Percentiles rank a stretch among this genome's conserved stretches.
Evolutionary conservation across 2,329 filamentous ascomycete genomes (phyloP).

Genomic region (Hymenotorrendiella dingleyae): DNA sequence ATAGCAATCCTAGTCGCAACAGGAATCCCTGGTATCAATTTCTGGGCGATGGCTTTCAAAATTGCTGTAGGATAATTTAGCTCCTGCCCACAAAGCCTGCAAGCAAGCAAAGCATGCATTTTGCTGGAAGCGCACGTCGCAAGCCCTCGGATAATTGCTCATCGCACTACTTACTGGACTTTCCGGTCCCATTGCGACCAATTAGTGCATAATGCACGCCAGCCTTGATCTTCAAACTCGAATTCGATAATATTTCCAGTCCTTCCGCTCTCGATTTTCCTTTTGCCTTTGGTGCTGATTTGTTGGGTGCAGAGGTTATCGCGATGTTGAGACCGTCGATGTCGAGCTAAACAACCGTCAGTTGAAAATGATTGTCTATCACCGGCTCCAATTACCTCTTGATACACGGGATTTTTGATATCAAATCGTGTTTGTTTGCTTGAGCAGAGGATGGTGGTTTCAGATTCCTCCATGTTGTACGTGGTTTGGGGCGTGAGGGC

Average conservation of each 20-base stretch:
- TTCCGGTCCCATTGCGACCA: constrained; percentile 76
- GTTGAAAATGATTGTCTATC: neutral
- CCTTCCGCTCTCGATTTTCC: constrained; percentile 44
- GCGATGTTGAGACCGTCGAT: constrained; percentile 59
- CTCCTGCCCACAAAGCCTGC: too few species aligned
- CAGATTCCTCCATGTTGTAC: constrained; percentile 17
- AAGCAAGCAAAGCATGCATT: too few species aligned
- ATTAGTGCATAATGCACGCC: constrained; percentile 72
- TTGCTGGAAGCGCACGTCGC: too few species aligned
- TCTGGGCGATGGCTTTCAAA: constrained; percentile 68
- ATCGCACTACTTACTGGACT: constrained; percentile 55
- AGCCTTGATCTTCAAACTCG: constrained; percentile 65
- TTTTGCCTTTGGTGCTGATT: constrained; percentile 25
- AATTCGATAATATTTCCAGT: constrained; percentile 64
- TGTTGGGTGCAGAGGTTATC: neutral
- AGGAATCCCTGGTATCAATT: constrained; percentile 71
- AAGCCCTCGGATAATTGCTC: neutral
- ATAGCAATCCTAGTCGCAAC: constrained; percentile 60
- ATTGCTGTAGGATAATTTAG: constrained; percentile 58
- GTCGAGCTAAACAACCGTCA: constrained; percentile 45
- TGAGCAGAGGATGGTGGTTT: constrained; percentile 25
- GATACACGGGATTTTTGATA: constrained; percentile 28
- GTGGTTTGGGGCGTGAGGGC: neutral
- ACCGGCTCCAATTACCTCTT: constrained; percentile 21
- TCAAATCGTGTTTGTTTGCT: constrained; percentile 31